These are phyloP conservation scores for Strigomonas oncopelti DNA, from an alignment of 208 protist genomes.

Conservation along the genomic window DNA sequence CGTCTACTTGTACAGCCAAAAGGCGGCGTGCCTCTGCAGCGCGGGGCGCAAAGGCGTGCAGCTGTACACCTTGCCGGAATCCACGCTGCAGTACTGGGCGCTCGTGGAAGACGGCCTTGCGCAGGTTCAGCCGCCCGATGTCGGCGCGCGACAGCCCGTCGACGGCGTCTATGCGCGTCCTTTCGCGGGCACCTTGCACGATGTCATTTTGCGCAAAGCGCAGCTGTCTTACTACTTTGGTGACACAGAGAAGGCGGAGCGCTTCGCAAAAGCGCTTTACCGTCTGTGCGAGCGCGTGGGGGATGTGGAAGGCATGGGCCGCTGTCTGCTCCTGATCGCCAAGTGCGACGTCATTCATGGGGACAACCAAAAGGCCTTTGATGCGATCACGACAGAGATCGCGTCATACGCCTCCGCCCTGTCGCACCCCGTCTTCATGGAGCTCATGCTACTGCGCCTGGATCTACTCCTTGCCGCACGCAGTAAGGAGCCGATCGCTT, in stretches of 20 bases:
- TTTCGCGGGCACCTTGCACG: slow-evolving; percentile 1
- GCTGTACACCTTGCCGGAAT: neutral
- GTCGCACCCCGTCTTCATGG: too few species aligned
- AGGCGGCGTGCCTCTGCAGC: neutral
- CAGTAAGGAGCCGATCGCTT: too few species aligned
- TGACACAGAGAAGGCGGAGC: neutral
- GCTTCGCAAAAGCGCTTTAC: neutral
- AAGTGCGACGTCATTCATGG: neutral
- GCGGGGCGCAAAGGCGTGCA: neutral
- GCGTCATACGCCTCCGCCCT: too few species aligned
- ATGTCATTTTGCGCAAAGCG: neutral
- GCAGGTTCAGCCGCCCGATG: slow-evolving; percentile 12
- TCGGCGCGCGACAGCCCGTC: slow-evolving; percentile 3
- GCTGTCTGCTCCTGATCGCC: neutral
- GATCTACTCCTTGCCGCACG: too few species aligned
- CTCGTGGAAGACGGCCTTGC: slow-evolving; percentile 7
- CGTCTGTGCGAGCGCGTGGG: neutral
- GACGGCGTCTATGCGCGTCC: too few species aligned
- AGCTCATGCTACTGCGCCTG: too few species aligned
- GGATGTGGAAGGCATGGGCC: slow-evolving; percentile 6
- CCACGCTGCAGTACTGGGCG: neutral
- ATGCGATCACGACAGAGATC: too few species aligned
- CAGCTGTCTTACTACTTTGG: neutral
- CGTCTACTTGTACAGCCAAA: slow-evolving; percentile 3
- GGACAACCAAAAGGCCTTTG: too few species aligned